Conservation (phyloP, 305 asterid species). For the Rubia tinctorum region DNA sequence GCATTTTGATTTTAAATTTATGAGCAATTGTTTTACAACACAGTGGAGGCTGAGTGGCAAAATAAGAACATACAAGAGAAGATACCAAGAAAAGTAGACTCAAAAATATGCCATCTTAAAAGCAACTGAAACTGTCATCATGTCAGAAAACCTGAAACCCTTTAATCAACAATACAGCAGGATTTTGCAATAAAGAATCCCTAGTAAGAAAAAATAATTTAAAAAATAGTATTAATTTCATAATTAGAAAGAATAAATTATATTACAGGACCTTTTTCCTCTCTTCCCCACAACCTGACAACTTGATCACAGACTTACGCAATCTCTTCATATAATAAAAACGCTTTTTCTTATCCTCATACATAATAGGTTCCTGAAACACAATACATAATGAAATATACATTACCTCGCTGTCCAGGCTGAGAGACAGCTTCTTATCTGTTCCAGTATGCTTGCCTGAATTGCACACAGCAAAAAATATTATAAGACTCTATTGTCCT, state of each 20-base stretch:
- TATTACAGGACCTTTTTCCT: neutral
- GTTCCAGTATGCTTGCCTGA: conserved; percentile 90
- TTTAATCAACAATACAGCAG: neutral
- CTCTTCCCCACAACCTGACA: neutral
- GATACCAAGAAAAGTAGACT: neutral
- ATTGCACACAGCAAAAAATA: conserved; percentile 22
- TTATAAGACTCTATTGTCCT: conserved; percentile 10
- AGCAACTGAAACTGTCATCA: neutral
- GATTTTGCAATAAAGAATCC: neutral
- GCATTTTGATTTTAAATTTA: conserved; percentile 14
- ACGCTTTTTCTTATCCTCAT: neutral
- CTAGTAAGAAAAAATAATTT: neutral
- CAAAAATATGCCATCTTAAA: neutral
- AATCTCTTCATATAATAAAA: neutral
- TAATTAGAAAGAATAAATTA: neutral
- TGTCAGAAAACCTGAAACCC: neutral
- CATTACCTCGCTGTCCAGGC: conserved; percentile 89
- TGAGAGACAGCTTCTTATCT: conserved; percentile 88
- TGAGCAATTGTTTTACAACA: neutral
- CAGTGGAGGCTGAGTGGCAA: neutral
- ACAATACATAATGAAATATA: neutral
- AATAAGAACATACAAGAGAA: neutral
- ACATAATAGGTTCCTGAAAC: neutral
- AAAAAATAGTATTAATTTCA: neutral
- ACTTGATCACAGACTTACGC: neutral